These are phyloP conservation scores for Quercus lobata DNA, from an alignment of 331 rosid species.

Conservation along the genomic window DNA sequence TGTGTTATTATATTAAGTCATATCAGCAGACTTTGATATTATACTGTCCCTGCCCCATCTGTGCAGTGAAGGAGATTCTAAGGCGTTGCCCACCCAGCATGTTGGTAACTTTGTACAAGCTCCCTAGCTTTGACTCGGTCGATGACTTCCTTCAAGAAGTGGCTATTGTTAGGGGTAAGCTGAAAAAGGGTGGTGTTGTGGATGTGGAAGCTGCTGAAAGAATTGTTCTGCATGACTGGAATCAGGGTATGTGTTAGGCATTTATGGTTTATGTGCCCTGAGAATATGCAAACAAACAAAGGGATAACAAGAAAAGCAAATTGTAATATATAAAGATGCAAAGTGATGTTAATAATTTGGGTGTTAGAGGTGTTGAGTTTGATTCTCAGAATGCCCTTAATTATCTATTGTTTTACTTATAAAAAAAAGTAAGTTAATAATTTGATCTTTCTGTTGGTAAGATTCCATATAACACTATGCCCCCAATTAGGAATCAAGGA, in stretches of 20 bases:
- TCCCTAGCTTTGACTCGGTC: constrained; percentile 72
- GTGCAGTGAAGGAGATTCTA: constrained; percentile 89
- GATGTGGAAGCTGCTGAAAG: constrained; percentile 75
- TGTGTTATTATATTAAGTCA: background rate
- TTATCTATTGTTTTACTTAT: too few species aligned
- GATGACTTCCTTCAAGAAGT: constrained; percentile 84
- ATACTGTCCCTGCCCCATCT: constrained; percentile 7
- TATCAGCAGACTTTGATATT: background rate
- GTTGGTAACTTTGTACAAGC: constrained; percentile 69
- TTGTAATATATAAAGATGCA: background rate
- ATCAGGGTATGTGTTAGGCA: constrained; percentile 51
- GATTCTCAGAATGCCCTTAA: too few species aligned
- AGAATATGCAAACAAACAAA: background rate
- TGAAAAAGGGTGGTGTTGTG: constrained; percentile 78
- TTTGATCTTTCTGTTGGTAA: constrained; percentile 56
- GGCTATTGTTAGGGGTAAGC: constrained; percentile 87
- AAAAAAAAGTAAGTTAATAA: background rate
- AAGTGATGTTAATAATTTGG: background rate
- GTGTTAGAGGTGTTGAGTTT: too few species aligned
- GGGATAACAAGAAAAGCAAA: background rate
- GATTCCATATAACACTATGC: constrained; percentile 85
- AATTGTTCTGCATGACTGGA: constrained; percentile 90
- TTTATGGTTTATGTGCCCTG: background rate
- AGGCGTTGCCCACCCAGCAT: constrained; percentile 67
- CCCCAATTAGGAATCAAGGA: constrained; percentile 70